Evolutionary conservation across 306 rosid species (phyloP).

Genomic region (Lathyrus sativus): DNA sequence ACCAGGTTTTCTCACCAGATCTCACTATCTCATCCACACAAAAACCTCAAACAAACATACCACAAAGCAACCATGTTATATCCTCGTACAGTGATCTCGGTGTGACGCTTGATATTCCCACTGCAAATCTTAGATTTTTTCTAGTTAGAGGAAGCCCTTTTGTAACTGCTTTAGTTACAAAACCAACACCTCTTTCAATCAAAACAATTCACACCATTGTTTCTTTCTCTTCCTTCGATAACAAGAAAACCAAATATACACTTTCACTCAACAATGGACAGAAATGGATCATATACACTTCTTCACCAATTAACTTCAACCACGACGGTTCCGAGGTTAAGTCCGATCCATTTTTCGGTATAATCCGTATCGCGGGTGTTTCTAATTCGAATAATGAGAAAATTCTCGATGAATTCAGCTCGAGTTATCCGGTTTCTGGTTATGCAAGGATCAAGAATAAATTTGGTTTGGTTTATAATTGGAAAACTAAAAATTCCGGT

Average conservation of each 20-base stretch:
- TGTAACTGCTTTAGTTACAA: conserved; percentile 53
- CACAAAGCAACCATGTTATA: conserved; percentile 44
- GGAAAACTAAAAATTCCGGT: conserved; percentile 69
- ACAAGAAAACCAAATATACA: conserved; percentile 57
- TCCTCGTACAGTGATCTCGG: conserved; percentile 72
- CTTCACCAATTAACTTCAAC: conserved; percentile 51
- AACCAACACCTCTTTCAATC: conserved; percentile 49
- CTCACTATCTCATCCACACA: conserved; percentile 57
- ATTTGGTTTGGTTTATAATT: conserved; percentile 57
- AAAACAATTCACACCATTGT: conserved; percentile 63
- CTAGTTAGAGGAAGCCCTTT: conserved; percentile 83
- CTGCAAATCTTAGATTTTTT: conserved; percentile 58
- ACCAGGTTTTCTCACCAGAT: conserved; percentile 69
- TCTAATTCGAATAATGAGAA: conserved; percentile 51
- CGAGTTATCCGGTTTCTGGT: conserved; percentile 75
- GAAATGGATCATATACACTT: conserved; percentile 73
- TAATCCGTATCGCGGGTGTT: conserved; percentile 53
- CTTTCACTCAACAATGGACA: conserved; percentile 65
- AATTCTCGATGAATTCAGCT: conserved; percentile 59
- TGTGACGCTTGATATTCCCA: conserved; percentile 69
- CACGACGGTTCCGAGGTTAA: conserved; percentile 37
- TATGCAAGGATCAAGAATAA: conserved; percentile 52
- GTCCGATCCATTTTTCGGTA: conserved; percentile 61
- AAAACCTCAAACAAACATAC: neutral
- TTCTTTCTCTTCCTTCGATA: conserved; percentile 46